Percentiles rank a stretch among this genome's conserved stretches.
These are phyloP conservation scores for Calonectria hawksworthii DNA, from an alignment of 2,329 filamentous ascomycete species.

Conservation along the genomic window DNA sequence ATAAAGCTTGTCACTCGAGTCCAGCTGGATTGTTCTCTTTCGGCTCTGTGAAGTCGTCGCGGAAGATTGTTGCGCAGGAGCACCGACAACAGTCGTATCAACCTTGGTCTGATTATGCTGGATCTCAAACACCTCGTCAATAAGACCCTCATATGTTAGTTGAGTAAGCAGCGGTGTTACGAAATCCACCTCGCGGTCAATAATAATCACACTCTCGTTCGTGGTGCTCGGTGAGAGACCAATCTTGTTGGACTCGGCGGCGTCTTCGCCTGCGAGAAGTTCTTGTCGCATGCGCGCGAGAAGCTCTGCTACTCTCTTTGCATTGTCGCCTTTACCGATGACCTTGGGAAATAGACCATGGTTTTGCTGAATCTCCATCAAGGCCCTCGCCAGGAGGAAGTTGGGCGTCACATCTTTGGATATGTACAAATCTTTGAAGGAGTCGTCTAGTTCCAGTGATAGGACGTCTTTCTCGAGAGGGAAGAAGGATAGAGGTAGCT, in stretches of 20 bases:
- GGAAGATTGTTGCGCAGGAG: constrained; percentile 70
- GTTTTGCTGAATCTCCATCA: constrained; percentile 94
- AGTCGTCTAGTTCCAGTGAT: constrained; percentile 89
- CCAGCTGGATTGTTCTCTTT: constrained; percentile 90
- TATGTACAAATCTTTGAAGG: constrained; percentile 89
- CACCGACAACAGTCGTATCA: constrained; percentile 89
- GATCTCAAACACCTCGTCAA: constrained; percentile 94
- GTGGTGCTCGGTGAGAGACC: constrained; percentile 87
- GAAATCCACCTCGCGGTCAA: constrained; percentile 95
- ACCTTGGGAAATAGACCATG: constrained; percentile 96
- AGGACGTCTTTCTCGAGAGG: constrained; percentile 92
- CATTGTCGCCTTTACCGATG: constrained; percentile 95
- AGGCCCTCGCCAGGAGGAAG: constrained; percentile 87
- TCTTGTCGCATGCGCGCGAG: constrained; percentile 94
- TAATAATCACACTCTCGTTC: constrained; percentile 92
- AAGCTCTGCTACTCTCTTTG: constrained; percentile 88
- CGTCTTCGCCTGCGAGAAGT: constrained; percentile 83
- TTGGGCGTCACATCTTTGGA: constrained; percentile 92
- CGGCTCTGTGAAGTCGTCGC: constrained; percentile 71
- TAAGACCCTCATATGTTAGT: constrained; percentile 94
- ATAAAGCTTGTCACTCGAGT: constrained; percentile 91
- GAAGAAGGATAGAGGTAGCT: constrained; percentile 91
- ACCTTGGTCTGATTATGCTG: constrained; percentile 94
- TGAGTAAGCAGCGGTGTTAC: constrained; percentile 94
- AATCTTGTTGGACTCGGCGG: constrained; percentile 70